phyloP scores from a whole-genome alignment of 1,284 basidiomycete genomes.

The Clitocybe nebularis region DNA sequence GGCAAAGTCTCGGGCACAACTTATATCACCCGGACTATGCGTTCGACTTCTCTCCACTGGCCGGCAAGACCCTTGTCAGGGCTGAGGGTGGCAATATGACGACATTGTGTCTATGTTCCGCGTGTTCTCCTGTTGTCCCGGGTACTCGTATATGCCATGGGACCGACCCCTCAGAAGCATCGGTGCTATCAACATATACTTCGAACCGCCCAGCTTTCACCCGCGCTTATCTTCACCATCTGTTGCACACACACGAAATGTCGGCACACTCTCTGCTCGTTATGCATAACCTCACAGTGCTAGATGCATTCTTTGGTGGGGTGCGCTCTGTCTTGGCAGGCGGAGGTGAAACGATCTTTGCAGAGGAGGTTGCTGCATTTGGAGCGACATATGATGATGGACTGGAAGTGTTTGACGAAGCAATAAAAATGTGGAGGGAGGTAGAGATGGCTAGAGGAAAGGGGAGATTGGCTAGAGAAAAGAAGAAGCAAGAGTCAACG shows the following conservation, averaged over 20 bases:
- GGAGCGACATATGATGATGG: slow-evolving; percentile 45
- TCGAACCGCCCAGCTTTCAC: slow-evolving; percentile 39
- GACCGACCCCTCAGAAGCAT: slow-evolving; percentile 32
- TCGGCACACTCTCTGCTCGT: slow-evolving; percentile 68
- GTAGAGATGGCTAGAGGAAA: slow-evolving; percentile 68
- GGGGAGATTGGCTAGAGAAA: slow-evolving; percentile 59
- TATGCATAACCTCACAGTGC: slow-evolving; percentile 68
- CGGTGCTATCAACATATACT: slow-evolving; percentile 12
- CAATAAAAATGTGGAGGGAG: slow-evolving; percentile 49
- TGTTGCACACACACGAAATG: slow-evolving; percentile 85
- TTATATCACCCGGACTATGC: slow-evolving; percentile 58
- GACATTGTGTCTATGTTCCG: slow-evolving; percentile 51
- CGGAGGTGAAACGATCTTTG: slow-evolving; percentile 29
- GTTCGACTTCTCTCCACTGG: slow-evolving; percentile 54
- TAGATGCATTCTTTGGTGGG: slow-evolving; percentile 60
- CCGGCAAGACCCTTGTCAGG: slow-evolving; percentile 33
- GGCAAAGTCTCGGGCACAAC: slow-evolving; percentile 61
- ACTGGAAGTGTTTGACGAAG: slow-evolving; percentile 45
- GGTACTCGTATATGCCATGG: slow-evolving; percentile 46
- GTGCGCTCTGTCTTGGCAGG: slow-evolving; percentile 43
- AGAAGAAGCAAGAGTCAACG: slow-evolving; percentile 28
- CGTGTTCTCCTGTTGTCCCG: slow-evolving; percentile 55
- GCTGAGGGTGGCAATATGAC: slow-evolving; percentile 15
- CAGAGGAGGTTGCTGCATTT: slow-evolving; percentile 50
- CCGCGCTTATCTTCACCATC: slow-evolving; percentile 78